Base-by-base conservation (phyloP, 2,329 filamentous ascomycete genomes). In the Xylaria sp. region DNA sequence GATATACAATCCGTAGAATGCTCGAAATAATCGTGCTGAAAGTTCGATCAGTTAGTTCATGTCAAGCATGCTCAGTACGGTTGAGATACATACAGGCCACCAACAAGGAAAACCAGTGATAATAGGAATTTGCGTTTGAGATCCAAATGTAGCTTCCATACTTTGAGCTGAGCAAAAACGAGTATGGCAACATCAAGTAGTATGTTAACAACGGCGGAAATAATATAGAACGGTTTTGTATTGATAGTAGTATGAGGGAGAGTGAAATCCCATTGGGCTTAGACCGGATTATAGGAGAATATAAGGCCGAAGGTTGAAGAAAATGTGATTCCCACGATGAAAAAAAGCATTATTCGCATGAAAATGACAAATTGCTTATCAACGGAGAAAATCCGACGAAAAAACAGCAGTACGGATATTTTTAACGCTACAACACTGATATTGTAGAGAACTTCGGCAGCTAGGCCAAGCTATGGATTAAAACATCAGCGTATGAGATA, bases 361-460 rank as follows among this genome's bases (percentile, higher is more conserved):
- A 28, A 35, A 1, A 46, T 17, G 9, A 19, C 8, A 9, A 52
- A 43, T 1, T 12, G 2, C 1, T 4, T 28, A 23, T 59, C 17
- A 8, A 59, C 17, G 2, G 37, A 15, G 28, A 59, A 46, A 8
- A 52, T 53, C 31, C 25, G 47, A 7, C 28, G 2, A 14, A 45
- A 59, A 15, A 42, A 53, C 14, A 59, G 33, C 5, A 59, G 2
- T 14, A 52, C 17, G 6, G 56, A 52, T 11, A 52, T 17, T 15
- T 38, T 51, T 8, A 47, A 45, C 28, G 46, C 6, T 5, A 25
- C 25, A 21, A 53, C 28, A 15, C 25, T 53, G 4, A 31, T 17
- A 23, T 46, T 59, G 19, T 59, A 53, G 12, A 59, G 21, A 17
- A 52, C 23, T 2, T 59, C 47, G 4, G 37, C 47, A 17, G 28